Conservation (phyloP, 2,329 filamentous ascomycete species). For the Trichophyton simii region DNA sequence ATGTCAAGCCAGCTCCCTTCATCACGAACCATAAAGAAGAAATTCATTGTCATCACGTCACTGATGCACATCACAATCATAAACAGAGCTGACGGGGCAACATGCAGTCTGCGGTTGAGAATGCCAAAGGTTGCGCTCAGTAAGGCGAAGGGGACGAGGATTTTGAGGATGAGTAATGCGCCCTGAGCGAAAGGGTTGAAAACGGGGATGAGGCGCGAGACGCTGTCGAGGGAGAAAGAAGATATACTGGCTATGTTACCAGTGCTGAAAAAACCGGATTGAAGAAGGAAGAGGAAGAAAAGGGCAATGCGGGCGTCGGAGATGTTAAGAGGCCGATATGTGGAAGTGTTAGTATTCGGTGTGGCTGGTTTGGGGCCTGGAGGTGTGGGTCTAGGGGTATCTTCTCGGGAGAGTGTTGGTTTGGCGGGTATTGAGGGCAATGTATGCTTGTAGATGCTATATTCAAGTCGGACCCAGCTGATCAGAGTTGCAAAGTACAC, state of each 20-base stretch:
- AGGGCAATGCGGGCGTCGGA: constrained; percentile 79
- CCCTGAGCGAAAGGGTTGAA: constrained; percentile 91
- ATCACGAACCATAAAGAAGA: constrained; percentile 95
- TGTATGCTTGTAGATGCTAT: constrained; percentile 49
- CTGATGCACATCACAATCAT: constrained; percentile 88
- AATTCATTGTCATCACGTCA: constrained; percentile 84
- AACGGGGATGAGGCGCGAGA: constrained; percentile 72
- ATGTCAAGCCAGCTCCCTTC: constrained; percentile 97
- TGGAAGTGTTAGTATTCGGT: constrained; percentile 13
- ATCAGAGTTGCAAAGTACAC: constrained; percentile 72
- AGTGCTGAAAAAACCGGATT: constrained; percentile 93
- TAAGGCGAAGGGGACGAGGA: constrained; percentile 85
- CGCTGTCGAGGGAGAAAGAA: constrained; percentile 84
- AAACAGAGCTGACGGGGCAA: constrained; percentile 80
- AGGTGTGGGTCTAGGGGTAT: constrained; percentile 8
- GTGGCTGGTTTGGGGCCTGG: not conserved
- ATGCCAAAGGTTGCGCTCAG: constrained; percentile 92
- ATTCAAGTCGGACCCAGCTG: constrained; percentile 85
- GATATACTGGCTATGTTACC: constrained; percentile 92
- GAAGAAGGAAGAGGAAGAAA: constrained; percentile 89
- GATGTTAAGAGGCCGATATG: constrained; percentile 57
- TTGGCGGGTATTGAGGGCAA: constrained; percentile 10
- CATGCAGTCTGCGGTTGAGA: constrained; percentile 68
- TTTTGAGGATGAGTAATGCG: constrained; percentile 72
- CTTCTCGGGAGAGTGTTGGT: not conserved